Evolutionary conservation across 805 yeast species (phyloP), one percentile per base, ranked within the genome.

Genomic region (Metschnikowia vanudenii): DNA sequence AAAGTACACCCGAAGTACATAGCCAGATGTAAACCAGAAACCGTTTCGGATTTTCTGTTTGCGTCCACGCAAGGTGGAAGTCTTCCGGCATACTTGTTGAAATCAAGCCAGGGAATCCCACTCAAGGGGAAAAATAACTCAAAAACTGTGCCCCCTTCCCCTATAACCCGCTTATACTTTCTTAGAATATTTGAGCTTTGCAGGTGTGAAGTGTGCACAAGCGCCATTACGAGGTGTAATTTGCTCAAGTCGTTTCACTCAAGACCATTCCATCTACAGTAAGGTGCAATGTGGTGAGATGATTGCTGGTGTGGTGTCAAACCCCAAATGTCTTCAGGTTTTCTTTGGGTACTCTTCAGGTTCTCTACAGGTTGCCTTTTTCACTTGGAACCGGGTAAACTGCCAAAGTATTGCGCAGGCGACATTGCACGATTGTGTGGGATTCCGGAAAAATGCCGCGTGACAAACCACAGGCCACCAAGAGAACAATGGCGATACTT

Each of bases 11-110:
- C n/a, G n/a, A n/a, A n/a, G n/a, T n/a, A n/a, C n/a, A n/a, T n/a
- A n/a, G n/a, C n/a, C n/a, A n/a, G n/a, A n/a, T n/a, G n/a, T n/a
- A n/a, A n/a, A n/a, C n/a, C n/a, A n/a, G n/a, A 35, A 16, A 16
- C 13, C 14, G 11, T 35, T 18, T 19, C n/a, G 8, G 6, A 13
- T n/a, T 24, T 22, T 37, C 24, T 24, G 14, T 14, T 4, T 24
- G 17, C 7, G 17, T 24, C 12, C 18, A 36, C 18, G 39, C 39
- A 36, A 13, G 31, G 19, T 9, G 16, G 14, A 37, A 14, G 5
- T 9, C 39, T 37, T 36, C 39, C 39, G 39, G 40, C 40, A 37
- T 37, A 37, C 32, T 24, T 37, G 16, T 22, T 32, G 29, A 26
- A 14, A 16, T 26, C 32, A 37, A 37, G 32, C 28, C 11, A 6